Evolutionary conservation across 495 filamentous ascomycete genomes (phyloP).

Genomic region (Clohesyomyces aquaticus): DNA sequence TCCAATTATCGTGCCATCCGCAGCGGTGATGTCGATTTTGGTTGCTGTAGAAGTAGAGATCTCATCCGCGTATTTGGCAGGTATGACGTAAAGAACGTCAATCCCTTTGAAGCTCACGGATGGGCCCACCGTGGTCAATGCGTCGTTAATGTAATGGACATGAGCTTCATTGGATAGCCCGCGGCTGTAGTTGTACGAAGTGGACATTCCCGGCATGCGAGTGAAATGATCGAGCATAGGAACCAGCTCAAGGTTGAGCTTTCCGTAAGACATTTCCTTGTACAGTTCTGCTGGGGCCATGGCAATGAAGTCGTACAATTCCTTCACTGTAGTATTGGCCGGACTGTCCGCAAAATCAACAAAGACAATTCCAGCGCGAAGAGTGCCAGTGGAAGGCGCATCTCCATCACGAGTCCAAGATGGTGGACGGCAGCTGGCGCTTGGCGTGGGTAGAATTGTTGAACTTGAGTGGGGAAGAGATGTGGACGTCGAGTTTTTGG

Average conservation of each 20-base stretch:
- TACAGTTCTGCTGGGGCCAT: conserved; percentile 15
- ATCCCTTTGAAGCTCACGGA: conserved; percentile 10
- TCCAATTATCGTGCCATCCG: conserved; percentile 8
- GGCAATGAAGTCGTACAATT: conserved; percentile 4
- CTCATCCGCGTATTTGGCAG: conserved; percentile 7
- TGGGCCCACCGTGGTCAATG: conserved; percentile 13
- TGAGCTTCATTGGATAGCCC: conserved; percentile 13
- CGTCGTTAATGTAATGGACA: conserved; percentile 26
- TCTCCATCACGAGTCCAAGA: background rate
- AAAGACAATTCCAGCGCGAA: conserved; percentile 26
- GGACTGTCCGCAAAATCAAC: conserved; percentile 26
- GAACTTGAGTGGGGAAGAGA: background rate
- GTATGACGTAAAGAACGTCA: conserved; percentile 20
- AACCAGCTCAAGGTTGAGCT: conserved; percentile 27
- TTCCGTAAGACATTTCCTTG: conserved; percentile 29
- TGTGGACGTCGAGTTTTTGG: background rate
- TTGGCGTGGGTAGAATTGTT: background rate
- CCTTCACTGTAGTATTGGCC: conserved; percentile 14
- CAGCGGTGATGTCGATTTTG: conserved; percentile 3
- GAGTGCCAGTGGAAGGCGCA: conserved; percentile 6
- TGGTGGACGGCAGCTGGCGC: conserved; percentile 10
- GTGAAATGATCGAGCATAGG: conserved; percentile 14
- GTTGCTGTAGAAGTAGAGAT: conserved; percentile 11
- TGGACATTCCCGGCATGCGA: conserved; percentile 20
- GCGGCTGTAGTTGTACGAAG: conserved; percentile 20